Conservation (phyloP, 805 yeast species). For the Clavispora phyllophila region DNA sequence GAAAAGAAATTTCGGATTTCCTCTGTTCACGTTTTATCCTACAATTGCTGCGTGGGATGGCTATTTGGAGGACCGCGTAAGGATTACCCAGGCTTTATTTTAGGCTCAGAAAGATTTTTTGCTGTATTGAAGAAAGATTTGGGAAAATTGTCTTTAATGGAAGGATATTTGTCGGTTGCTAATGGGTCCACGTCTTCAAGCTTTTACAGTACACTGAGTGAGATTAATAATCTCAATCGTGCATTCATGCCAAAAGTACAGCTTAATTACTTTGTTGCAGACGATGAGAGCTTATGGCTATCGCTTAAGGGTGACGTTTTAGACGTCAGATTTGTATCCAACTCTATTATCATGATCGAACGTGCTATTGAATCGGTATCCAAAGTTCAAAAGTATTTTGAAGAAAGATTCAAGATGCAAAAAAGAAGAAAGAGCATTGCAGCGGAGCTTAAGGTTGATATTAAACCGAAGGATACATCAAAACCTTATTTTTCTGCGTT, state of each 20-base stretch:
- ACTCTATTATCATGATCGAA: constrained; percentile 52
- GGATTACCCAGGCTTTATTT: constrained; percentile 63
- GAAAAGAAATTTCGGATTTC: constrained; percentile 23
- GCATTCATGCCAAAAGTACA: constrained; percentile 70
- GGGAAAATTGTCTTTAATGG: constrained; percentile 65
- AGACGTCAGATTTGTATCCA: constrained; percentile 60
- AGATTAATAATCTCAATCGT: constrained; percentile 47
- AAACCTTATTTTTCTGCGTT: not conserved
- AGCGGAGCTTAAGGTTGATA: not conserved
- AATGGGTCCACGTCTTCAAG: constrained; percentile 49
- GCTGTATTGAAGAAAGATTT: constrained; percentile 55
- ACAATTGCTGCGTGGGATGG: constrained; percentile 77
- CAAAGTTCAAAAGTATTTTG: constrained; percentile 33
- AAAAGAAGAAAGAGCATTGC: constrained; percentile 2
- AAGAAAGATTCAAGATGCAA: constrained; percentile 15
- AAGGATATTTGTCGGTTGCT: constrained; percentile 69
- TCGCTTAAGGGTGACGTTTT: constrained; percentile 62
- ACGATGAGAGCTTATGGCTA: constrained; percentile 38
- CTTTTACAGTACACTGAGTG: constrained; percentile 45
- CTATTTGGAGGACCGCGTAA: constrained; percentile 46
- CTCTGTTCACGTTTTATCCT: constrained; percentile 54
- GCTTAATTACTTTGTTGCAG: constrained; percentile 39
- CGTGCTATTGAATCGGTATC: constrained; percentile 44
- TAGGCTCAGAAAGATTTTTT: constrained; percentile 73
- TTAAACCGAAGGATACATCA: not conserved